phyloP scores from a whole-genome alignment of 306 rosid species.

The Coriaria nepalensis region DNA sequence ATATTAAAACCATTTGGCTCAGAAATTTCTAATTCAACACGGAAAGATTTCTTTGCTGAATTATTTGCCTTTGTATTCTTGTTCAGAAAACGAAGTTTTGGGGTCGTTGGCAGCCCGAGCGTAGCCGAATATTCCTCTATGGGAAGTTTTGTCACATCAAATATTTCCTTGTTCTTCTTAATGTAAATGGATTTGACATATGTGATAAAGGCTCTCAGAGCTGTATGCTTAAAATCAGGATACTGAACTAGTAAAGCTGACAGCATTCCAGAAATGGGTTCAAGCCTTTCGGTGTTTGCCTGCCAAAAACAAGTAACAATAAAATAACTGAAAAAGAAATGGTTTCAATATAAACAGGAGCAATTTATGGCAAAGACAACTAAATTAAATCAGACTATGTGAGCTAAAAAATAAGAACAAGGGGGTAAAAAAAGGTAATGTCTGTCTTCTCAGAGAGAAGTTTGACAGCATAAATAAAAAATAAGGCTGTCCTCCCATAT shows the following conservation, averaged over 20 bases:
- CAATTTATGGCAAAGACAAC: no score
- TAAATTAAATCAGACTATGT: no score
- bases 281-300: conserved; percentile 52
- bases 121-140: conserved; percentile 68
- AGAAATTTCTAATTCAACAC: conserved; percentile 29
- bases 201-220: conserved; percentile 68
- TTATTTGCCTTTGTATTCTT: conserved; percentile 40
- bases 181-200: conserved; percentile 59
- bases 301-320: conserved; percentile 20
- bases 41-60: conserved; percentile 13
- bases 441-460: no score
- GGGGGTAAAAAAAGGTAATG: no score
- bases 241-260: conserved; percentile 67
- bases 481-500: no score
- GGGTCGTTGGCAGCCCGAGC: conserved; percentile 77
- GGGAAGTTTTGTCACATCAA: conserved; percentile 63
- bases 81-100: conserved; percentile 56
- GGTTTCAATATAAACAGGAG: no score
- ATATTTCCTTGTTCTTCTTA: conserved; percentile 77
- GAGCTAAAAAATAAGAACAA: no score
- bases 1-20: conserved; percentile 21
- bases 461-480: no score
- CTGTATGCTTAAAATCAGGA: conserved; percentile 53
- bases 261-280: conserved; percentile 60
- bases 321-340: not conserved